phyloP scores from a whole-genome alignment of 345 rosid genomes.

The Populus alba region DNA sequence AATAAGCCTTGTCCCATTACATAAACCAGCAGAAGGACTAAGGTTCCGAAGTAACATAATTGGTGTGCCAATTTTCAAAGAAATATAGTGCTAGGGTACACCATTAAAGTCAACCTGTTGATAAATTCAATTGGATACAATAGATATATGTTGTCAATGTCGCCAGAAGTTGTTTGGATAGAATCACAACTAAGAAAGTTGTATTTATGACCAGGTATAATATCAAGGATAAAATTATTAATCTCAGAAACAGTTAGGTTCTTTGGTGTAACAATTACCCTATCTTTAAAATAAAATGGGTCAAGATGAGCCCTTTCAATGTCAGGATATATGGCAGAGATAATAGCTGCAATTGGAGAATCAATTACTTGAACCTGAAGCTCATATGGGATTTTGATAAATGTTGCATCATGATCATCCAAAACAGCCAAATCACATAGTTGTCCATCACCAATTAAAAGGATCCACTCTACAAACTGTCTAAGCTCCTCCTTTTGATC shows the following conservation, averaged over 20 bases:
- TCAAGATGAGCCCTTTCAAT: too few species aligned
- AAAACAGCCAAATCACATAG: background rate
- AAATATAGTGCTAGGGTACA: background rate
- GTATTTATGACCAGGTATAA: background rate
- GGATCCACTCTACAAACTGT: background rate
- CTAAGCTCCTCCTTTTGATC: too few species aligned
- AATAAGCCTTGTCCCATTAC: constrained; percentile 9
- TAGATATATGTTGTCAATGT: background rate
- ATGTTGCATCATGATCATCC: background rate
- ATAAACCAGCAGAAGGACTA: background rate
- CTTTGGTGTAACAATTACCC: background rate
- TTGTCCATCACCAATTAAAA: background rate
- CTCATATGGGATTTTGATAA: background rate
- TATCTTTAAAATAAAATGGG: background rate
- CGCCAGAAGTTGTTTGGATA: background rate
- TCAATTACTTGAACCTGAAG: background rate
- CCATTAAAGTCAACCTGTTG: background rate
- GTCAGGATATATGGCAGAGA: background rate
- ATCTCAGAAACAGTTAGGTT: background rate
- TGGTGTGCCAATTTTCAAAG: constrained; percentile 8
- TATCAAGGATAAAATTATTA: background rate
- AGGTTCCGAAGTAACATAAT: constrained; percentile 8
- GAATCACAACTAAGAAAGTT: background rate
- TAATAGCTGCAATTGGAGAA: background rate
- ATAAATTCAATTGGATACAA: constrained; percentile 10